These are phyloP conservation scores for Trametes gibbosa DNA, from an alignment of 768 basidiomycete genomes.

Conservation along the genomic window DNA sequence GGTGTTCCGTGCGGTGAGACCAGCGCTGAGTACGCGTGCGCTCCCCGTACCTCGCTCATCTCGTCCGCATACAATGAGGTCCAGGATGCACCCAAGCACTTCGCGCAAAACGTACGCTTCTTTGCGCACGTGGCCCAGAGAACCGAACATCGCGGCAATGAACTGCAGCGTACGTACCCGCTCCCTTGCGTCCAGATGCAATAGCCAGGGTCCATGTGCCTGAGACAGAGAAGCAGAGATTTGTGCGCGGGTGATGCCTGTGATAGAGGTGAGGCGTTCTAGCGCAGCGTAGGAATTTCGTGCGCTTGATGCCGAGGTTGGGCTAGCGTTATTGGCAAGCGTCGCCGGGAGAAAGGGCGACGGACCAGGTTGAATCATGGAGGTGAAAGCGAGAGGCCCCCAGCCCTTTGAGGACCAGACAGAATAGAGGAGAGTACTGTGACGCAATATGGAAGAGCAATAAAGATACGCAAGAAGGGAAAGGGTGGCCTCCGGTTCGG, in stretches of 20 bases:
- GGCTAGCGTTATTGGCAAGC: slow-evolving; percentile 43
- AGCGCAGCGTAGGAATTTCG: slow-evolving; percentile 41
- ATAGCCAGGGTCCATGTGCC: slow-evolving; percentile 83
- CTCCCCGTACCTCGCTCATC: slow-evolving; percentile 57
- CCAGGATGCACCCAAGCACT: slow-evolving; percentile 79
- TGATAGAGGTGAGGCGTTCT: slow-evolving; percentile 65
- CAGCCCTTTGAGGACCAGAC: slow-evolving; percentile 88
- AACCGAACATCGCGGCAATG: slow-evolving; percentile 73
- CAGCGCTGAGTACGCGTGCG: slow-evolving; percentile 41
- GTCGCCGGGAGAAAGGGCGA: slow-evolving; percentile 60
- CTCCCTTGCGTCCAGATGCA: slow-evolving; percentile 75
- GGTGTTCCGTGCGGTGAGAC: slow-evolving; percentile 48
- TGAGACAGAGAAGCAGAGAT: slow-evolving; percentile 67
- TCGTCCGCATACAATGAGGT: slow-evolving; percentile 81
- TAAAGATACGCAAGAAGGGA: slow-evolving; percentile 69
- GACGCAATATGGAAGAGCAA: slow-evolving; percentile 64
- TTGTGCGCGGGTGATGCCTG: slow-evolving; percentile 65
- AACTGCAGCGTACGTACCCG: slow-evolving; percentile 68
- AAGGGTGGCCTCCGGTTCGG: slow-evolving; percentile 51
- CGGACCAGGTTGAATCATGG: slow-evolving; percentile 67
- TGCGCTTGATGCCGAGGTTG: slow-evolving; percentile 18
- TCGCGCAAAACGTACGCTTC: slow-evolving; percentile 87
- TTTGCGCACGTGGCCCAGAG: slow-evolving; percentile 82
- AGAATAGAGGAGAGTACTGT: slow-evolving; percentile 70
- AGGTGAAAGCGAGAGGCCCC: slow-evolving; percentile 73